A percentile compares a stretch with the other conserved stretches of the same genome.
Conservation (phyloP, 805 yeast species). For the Wickerhamomyces ciferrii region DNA sequence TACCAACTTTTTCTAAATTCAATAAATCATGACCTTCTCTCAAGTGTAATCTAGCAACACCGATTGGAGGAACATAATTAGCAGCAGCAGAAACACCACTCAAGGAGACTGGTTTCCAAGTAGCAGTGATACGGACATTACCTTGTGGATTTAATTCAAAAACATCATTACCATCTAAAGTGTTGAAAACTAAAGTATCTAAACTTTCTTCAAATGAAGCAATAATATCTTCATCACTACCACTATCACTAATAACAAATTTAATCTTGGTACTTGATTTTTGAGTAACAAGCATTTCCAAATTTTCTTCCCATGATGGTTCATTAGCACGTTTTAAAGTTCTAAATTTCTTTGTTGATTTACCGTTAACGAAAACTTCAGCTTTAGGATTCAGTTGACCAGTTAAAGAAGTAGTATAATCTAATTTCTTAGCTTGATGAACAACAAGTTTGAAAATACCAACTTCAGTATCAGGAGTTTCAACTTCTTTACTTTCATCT, state of each 20-base stretch:
- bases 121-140: constrained; percentile 46
- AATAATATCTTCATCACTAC: constrained; percentile 40
- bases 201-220: constrained; percentile 49
- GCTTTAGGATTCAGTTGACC: constrained; percentile 57
- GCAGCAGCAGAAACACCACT: constrained; percentile 42
- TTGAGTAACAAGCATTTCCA: constrained; percentile 58
- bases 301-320: constrained; percentile 63
- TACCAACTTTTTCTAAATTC: constrained; percentile 62
- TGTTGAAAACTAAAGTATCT: constrained; percentile 35
- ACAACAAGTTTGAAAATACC: constrained; percentile 66
- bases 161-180: constrained; percentile 40
- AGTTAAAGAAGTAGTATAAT: constrained; percentile 41
- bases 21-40: constrained; percentile 46
- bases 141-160: constrained; percentile 50
- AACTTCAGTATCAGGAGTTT: constrained; percentile 52
- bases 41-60: constrained; percentile 57
- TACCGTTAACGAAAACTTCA: constrained; percentile 54
- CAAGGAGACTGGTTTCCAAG: constrained; percentile 68
- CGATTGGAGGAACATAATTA: constrained; percentile 54
- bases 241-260: constrained; percentile 57
- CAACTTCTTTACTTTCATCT: constrained; percentile 24
- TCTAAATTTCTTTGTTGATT: constrained; percentile 52
- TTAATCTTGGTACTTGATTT: constrained; percentile 51
- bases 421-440: constrained; percentile 56
- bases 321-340: constrained; percentile 62